Base-by-base conservation (phyloP, 2,329 filamentous ascomycete genomes). In the Tolypocladium amazonense region DNA sequence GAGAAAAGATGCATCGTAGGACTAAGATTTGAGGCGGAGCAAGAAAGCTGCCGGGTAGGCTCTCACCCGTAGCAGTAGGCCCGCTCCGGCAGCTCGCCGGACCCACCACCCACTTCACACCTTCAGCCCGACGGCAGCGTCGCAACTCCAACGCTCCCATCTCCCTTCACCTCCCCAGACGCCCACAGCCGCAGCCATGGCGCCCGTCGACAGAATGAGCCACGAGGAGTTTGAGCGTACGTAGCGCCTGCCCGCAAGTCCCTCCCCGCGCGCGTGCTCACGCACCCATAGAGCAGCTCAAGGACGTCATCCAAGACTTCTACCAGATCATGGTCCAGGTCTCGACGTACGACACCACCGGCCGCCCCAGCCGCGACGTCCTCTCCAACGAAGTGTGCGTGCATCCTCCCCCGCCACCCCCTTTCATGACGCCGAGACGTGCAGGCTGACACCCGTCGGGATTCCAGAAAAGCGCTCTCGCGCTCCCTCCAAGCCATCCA, bases 291-390 rank as follows among this genome's bases (percentile, higher is more conserved):
- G 83, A 79, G 65, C 77, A 83, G 72, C 76, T 86, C 72, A 83
- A 85, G 68, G 79, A 84, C 66, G 77, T 84, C 62, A 84, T 87
- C 70, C 82, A 86, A 67, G 82, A 84, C 65, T 79, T 87, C 47
- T 87, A 84, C 76, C 79, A 84, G 65, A 72, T 86, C 61, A 83
- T 86, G 77, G 81, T 88, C 54, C 84, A 87, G 68, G 77, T 82
- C 35, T 79, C 81, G 38, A 79, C 81, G 61, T 88, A 87, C 75
- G 83, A 87, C 75, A 73, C 76, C 47, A 75, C 77, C 61, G 73
- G 73, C 61, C 76, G 77, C 1, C 75, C 82, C 15, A 81, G 79
- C 45, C 77, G 76, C 64, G 81, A 86, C 43, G 81, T 85, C 37
- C 77, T 88, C 45, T 75, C 80, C 50, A 72, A 73, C 62, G 79